Conservation (phyloP, 805 yeast genomes). For the Candida oleophila region DNA sequence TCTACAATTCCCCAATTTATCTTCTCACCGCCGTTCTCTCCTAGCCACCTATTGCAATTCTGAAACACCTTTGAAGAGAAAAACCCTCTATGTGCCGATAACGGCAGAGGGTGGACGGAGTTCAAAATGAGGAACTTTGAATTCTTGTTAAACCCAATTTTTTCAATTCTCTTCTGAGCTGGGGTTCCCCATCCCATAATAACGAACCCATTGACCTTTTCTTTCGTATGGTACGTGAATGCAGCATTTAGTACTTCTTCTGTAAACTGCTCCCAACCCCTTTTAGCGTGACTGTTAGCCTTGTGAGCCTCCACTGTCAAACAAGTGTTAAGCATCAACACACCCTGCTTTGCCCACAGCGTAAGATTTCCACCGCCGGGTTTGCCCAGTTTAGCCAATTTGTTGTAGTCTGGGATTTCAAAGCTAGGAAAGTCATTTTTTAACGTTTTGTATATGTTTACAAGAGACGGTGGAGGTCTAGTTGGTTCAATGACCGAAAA, state of each 20-base stretch:
- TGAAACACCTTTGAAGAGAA: conserved; percentile 75
- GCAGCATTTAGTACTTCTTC: conserved; percentile 60
- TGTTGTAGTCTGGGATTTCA: conserved; percentile 45
- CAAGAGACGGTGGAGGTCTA: conserved; percentile 79
- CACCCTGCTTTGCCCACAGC: conserved; percentile 87
- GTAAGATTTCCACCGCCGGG: conserved; percentile 66
- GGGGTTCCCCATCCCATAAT: conserved; percentile 83
- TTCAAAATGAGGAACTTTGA: conserved; percentile 52
- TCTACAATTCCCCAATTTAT: conserved; percentile 65
- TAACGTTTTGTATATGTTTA: conserved; percentile 82
- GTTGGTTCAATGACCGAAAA: conserved; percentile 84
- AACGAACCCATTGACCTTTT: conserved; percentile 51
- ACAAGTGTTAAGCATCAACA: conserved; percentile 80
- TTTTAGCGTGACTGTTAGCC: conserved; percentile 87
- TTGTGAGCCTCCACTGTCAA: conserved; percentile 90
- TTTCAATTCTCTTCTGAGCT: conserved; percentile 60
- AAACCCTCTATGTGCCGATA: conserved; percentile 84
- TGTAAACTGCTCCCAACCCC: conserved; percentile 93
- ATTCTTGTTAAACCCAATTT: conserved; percentile 25
- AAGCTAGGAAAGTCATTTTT: conserved; percentile 66
- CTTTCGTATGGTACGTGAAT: conserved; percentile 45
- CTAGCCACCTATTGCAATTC: conserved; percentile 77
- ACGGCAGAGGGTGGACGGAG: conserved; percentile 92
- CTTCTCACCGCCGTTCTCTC: conserved; percentile 38
- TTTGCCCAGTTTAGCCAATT: conserved; percentile 19